Conservation (phyloP, 2,329 filamentous ascomycete genomes). For the Cercospora berteroae region DNA sequence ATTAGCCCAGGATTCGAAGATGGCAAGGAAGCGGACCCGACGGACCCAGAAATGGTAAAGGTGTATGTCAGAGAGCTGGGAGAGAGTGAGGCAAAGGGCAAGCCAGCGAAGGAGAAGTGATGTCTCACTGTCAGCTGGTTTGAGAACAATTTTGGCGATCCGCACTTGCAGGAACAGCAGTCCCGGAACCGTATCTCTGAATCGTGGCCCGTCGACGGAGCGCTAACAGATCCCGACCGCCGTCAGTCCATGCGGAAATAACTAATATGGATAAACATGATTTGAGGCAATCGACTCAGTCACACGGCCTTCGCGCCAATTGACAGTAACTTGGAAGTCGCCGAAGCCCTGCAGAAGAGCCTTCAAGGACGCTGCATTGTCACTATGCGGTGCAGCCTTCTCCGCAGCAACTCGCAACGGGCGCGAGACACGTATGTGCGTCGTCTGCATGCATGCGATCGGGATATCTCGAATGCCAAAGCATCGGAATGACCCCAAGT, state of each 20-base stretch:
- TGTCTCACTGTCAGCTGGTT: background rate
- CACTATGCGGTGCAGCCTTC: background rate
- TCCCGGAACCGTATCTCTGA: background rate
- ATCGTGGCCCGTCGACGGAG: background rate
- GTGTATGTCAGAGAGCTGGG: slow-evolving; percentile 80
- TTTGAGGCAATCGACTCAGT: background rate
- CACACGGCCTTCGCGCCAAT: background rate
- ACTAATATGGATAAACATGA: background rate
- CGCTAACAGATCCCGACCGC: background rate
- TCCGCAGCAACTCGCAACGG: background rate
- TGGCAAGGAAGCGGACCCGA: slow-evolving; percentile 73
- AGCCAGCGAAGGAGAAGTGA: slow-evolving; percentile 27
- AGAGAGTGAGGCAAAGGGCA: slow-evolving; percentile 77
- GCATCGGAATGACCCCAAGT: background rate
- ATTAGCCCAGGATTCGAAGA: slow-evolving; percentile 87
- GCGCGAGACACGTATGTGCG: background rate
- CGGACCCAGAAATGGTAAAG: slow-evolving; percentile 67
- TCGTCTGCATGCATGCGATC: background rate
- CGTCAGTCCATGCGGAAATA: background rate
- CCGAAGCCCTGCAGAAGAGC: background rate
- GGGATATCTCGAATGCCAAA: background rate
- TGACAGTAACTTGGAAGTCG: background rate
- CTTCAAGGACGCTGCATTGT: background rate
- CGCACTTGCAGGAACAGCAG: background rate
- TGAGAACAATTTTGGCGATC: background rate